phyloP scores from a whole-genome alignment of 1,284 basidiomycete species.

The Malassezia brasiliensis region DNA sequence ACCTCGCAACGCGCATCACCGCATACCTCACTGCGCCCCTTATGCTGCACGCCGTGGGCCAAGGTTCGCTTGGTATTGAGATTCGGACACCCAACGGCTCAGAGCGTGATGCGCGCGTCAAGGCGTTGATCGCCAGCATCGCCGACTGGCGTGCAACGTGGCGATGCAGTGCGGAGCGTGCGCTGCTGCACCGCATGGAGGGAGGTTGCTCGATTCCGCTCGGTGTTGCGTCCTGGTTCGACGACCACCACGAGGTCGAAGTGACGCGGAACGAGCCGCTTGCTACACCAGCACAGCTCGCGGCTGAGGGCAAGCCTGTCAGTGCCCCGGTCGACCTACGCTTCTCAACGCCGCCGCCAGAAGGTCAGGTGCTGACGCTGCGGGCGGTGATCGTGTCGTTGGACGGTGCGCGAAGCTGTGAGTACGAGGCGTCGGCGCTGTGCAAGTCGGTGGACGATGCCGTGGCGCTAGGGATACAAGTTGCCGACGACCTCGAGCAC shows the following conservation, averaged over 20 bases:
- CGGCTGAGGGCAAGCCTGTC: not conserved
- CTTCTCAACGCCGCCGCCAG: slow-evolving; percentile 14
- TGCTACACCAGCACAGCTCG: not conserved
- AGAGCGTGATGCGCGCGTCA: slow-evolving; percentile 36
- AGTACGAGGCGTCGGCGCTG: slow-evolving; percentile 22
- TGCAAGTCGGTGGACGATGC: slow-evolving; percentile 31
- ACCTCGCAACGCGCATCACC: slow-evolving; percentile 65
- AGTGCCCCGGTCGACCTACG: slow-evolving; percentile 15
- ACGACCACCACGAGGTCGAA: slow-evolving; percentile 38
- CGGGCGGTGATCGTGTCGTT: slow-evolving; percentile 46
- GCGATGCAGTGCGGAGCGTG: slow-evolving; percentile 58
- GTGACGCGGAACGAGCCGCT: slow-evolving; percentile 27
- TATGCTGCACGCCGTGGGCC: slow-evolving; percentile 81
- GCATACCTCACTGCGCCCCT: slow-evolving; percentile 62
- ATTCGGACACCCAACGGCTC: slow-evolving; percentile 55
- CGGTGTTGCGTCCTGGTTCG: slow-evolving; percentile 60
- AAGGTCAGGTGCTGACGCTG: slow-evolving; percentile 26
- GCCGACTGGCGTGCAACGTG: slow-evolving; percentile 42
- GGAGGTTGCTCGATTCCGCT: slow-evolving; percentile 96
- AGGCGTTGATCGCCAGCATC: slow-evolving; percentile 32
- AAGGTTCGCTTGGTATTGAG: slow-evolving; percentile 84
- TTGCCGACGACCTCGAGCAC: slow-evolving; percentile 35
- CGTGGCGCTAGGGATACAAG: slow-evolving; percentile 27
- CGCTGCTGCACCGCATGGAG: slow-evolving; percentile 74
- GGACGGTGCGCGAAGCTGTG: slow-evolving; percentile 33